phyloP scores from a whole-genome alignment of 1,284 basidiomycete species.

The Tilletia caries region DNA sequence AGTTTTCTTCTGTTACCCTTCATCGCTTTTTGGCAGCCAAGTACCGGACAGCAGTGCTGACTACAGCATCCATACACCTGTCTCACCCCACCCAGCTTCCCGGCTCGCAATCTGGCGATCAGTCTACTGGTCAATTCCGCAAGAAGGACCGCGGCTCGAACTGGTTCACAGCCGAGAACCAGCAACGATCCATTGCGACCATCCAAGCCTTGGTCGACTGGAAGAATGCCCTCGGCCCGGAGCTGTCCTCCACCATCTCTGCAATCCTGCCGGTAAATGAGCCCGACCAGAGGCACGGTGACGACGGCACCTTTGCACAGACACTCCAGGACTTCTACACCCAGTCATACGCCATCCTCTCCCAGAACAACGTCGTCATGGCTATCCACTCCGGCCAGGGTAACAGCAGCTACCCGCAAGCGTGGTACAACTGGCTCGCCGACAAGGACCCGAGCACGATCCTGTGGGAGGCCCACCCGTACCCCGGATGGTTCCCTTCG shows the following conservation, averaged over 20 bases:
- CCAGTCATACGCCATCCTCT: constrained; percentile 26
- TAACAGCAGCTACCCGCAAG: constrained; percentile 15
- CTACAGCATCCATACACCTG: background rate
- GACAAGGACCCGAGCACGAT: constrained; percentile 42
- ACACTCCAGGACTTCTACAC: constrained; percentile 31
- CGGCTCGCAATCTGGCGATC: constrained; percentile 54
- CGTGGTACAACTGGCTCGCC: constrained; percentile 32
- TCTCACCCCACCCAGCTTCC: constrained; percentile 37
- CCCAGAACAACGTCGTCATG: constrained; percentile 34
- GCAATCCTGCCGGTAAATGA: constrained; percentile 48
- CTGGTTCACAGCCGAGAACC: constrained; percentile 39
- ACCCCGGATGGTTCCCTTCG: constrained; percentile 12
- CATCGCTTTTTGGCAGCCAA: background rate
- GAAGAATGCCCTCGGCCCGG: constrained; percentile 24
- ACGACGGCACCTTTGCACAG: constrained; percentile 25
- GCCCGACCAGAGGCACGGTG: constrained; percentile 28
- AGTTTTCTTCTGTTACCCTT: background rate
- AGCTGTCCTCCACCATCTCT: constrained; percentile 16
- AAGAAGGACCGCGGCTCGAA: constrained; percentile 27
- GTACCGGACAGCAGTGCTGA: background rate
- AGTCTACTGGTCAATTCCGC: constrained; percentile 39
- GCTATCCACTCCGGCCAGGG: constrained; percentile 46
- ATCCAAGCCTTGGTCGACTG: background rate
- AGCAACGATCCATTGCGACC: constrained; percentile 30
- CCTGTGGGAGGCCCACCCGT: constrained; percentile 35